These are phyloP conservation scores for Lactarius hatsudake DNA, from an alignment of 768 basidiomycete species.

Conservation along the genomic window DNA sequence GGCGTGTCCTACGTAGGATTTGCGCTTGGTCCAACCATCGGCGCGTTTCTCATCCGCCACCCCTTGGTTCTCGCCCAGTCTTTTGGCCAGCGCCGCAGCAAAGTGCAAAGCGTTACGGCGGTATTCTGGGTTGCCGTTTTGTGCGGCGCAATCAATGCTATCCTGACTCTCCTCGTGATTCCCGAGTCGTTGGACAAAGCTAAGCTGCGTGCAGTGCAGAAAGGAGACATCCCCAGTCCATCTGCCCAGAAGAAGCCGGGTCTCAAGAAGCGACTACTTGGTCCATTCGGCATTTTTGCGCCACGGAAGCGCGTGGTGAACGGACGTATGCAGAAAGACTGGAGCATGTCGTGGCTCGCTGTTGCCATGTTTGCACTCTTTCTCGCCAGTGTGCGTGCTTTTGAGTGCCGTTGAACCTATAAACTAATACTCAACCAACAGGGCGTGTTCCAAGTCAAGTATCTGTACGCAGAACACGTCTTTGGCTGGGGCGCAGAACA, in stretches of 20 bases:
- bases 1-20: constrained; percentile 79
- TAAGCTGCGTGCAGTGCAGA: constrained; percentile 39
- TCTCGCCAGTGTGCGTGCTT: constrained; percentile 57
- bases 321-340: constrained; percentile 48
- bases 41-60: constrained; percentile 49
- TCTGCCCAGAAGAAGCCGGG: constrained; percentile 32
- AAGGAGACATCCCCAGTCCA: constrained; percentile 42
- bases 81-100: constrained; percentile 22
- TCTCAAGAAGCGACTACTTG: constrained; percentile 45
- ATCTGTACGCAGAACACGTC: constrained; percentile 71
- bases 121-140: constrained; percentile 55
- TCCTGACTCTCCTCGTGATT: constrained; percentile 58
- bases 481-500: constrained; percentile 66
- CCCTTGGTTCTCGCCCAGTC: constrained; percentile 37
- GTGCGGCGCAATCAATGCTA: constrained; percentile 46
- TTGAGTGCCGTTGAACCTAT: neutral
- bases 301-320: constrained; percentile 49
- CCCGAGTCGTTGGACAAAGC: constrained; percentile 45
- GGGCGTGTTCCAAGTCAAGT: constrained; percentile 74
- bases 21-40: constrained; percentile 73
- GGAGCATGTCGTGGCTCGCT: constrained; percentile 71
- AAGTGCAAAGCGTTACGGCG: constrained; percentile 41
- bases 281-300: constrained; percentile 67
- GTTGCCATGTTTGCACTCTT: constrained; percentile 60
- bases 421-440: constrained; percentile 29